These are phyloP conservation scores for Botryococcus braunii DNA, from an alignment of 163 green algal genomes.

Conservation along the genomic window DNA sequence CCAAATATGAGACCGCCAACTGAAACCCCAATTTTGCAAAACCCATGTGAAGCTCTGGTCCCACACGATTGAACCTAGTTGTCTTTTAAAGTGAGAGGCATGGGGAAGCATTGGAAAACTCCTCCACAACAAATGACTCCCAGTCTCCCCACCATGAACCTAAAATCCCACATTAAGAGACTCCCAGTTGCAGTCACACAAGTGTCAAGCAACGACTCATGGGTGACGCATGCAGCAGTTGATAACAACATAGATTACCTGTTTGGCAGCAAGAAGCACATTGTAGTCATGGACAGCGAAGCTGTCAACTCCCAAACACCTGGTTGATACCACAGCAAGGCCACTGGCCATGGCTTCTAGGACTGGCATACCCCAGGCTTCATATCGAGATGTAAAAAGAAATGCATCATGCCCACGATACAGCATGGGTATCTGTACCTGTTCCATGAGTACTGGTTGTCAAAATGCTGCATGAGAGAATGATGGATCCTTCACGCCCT, in stretches of 20 bases:
- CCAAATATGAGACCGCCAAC: too few relatives aligned
- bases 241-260: constrained; percentile 9
- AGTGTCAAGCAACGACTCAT: background rate
- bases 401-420: constrained; percentile 55
- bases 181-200: background rate
- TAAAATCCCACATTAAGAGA: background rate
- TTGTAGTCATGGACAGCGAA: constrained; percentile 47
- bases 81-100: too few relatives aligned
- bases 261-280: constrained; percentile 35
- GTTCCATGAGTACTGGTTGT: too few relatives aligned
- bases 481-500: too few relatives aligned
- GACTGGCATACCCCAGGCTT: constrained; percentile 67
- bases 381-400: constrained; percentile 57
- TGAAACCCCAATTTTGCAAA: too few relatives aligned
- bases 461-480: too few relatives aligned
- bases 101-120: background rate
- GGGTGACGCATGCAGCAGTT: background rate
- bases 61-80: too few relatives aligned
- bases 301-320: constrained; percentile 43
- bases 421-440: constrained; percentile 40
- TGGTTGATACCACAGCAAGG: constrained; percentile 45
- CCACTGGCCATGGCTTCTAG: constrained; percentile 60
- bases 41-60: too few relatives aligned
- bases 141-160: background rate
- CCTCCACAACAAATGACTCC: background rate